A percentile compares a stretch with the other conserved stretches of the same genome.
Conservation (phyloP, 306 rosid genomes). For the Neltuma alba region DNA sequence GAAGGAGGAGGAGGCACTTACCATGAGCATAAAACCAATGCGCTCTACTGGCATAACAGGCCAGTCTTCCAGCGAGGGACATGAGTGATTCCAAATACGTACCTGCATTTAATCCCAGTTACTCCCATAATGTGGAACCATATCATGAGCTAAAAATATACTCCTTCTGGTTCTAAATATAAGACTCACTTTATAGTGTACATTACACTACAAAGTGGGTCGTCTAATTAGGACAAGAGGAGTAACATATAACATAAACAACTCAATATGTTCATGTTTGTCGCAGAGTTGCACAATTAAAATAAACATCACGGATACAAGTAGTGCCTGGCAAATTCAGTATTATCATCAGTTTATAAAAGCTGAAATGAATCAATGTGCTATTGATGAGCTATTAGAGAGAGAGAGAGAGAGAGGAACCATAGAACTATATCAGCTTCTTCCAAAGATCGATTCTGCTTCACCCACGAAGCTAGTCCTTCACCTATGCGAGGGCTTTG, state of each 20-base stretch:
- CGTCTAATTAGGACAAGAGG: no score
- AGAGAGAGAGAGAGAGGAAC: constrained; percentile 43
- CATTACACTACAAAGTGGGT: no score
- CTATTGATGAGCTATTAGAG: background rate
- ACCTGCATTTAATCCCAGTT: constrained; percentile 54
- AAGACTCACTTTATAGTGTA: no score
- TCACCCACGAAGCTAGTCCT: constrained; percentile 84
- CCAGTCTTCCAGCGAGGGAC: constrained; percentile 81
- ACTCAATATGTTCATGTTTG: background rate
- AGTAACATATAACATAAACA: background rate
- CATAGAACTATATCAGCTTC: constrained; percentile 78
- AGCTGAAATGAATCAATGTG: background rate
- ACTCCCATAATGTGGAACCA: constrained; percentile 4
- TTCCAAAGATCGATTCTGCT: constrained; percentile 69
- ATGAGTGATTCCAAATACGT: constrained; percentile 75
- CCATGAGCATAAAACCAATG: constrained; percentile 79
- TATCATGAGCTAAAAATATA: background rate
- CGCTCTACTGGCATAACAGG: constrained; percentile 91
- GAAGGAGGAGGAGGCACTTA: constrained; percentile 31
- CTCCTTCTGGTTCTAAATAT: no score
- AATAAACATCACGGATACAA: no score
- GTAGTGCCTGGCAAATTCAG: background rate
- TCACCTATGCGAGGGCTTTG: constrained; percentile 78
- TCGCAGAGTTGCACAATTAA: background rate
- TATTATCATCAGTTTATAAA: background rate